Evolutionary conservation across 2,329 filamentous ascomycete species (phyloP), one percentile per base, ranked within the genome.

Genomic region (Golovinomyces cichoracearum): DNA sequence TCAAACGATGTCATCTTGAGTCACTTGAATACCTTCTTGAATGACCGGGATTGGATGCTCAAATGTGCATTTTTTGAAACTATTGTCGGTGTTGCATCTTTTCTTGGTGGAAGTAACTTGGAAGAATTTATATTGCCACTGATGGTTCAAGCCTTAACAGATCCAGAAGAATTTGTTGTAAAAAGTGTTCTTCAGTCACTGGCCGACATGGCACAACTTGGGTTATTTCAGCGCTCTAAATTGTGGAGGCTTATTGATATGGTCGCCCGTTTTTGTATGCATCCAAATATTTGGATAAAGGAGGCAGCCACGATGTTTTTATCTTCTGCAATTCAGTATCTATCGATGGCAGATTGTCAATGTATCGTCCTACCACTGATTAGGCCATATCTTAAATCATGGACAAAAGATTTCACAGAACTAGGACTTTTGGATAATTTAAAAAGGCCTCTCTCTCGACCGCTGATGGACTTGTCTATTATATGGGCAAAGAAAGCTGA

Each of bases 41-140:
- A 98, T 55, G 90, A 95, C 57, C 76, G 80, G 38, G 86, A 98
- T 61, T 98, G 90, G 90, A 84, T 84, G 61, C 66, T 98, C 27
- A 94, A 93, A 62, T 94, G 85, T 57, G 85, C 88, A 2, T 95
- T 95, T 60, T 94, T 98, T 58, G 86, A 93, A 58, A 83, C 85
- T 0, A 84, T 95, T 23, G 83, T 95, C 15, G 88, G 86, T 3
- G 86, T 98, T 54, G 83, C 86, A 3, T 76, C 83, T 1, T 93
- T 93, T 56, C 74, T 95, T 29, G 90, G 90, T 25, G 85, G 82
- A 51, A 82, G 78, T 29, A 92, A 80, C 55, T 66, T 98, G 27
- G 90, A 98, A 62, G 85, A 93, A 55, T 98, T 94, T 57, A 93
- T 95, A 54, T 65, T 98, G 23, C 90, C 92, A 0, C 68, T 98